A percentile compares a stretch with the other conserved stretches of the same genome.
phyloP scores from a whole-genome alignment of 805 yeast genomes.

The Starmerella etchellsii region DNA sequence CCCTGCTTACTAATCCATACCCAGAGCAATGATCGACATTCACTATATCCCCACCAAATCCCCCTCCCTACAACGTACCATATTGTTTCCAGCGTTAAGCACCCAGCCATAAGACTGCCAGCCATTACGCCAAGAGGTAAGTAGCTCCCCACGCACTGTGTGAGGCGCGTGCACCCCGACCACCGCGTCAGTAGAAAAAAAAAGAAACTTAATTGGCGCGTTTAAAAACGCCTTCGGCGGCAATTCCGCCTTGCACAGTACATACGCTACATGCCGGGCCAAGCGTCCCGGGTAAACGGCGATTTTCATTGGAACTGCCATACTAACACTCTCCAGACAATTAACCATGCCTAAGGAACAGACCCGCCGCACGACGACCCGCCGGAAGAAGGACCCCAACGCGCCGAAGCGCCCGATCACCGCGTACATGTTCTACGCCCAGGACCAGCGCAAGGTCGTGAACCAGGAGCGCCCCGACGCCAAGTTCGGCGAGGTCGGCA shows the following conservation, averaged over 20 bases:
- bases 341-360: constrained; percentile 20
- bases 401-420: constrained; percentile 98
- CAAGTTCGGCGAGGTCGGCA: constrained; percentile 87
- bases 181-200: too few relatives aligned
- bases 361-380: constrained; percentile 18
- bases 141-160: too few relatives aligned
- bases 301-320: not conserved
- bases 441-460: constrained; percentile 91
- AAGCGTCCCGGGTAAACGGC: too few relatives aligned
- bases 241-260: too few relatives aligned
- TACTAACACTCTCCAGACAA: constrained; percentile 10
- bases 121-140: constrained; percentile 17
- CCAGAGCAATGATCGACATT: too few relatives aligned
- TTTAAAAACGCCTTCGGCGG: not conserved
- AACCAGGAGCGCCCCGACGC: constrained; percentile 95
- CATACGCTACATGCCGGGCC: too few relatives aligned
- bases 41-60: too few relatives aligned
- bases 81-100: constrained; percentile 28
- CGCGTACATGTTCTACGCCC: constrained; percentile 98
- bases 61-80: too few relatives aligned
- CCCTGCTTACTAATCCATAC: constrained; percentile 1
- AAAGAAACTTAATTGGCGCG: constrained; percentile 1
- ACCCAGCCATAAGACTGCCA: constrained; percentile 30
- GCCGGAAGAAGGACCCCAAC: constrained; percentile 41
- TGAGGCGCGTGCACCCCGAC: too few relatives aligned